Evolutionary conservation across 805 yeast species (phyloP).

Genomic region (Pichia manshurica): DNA sequence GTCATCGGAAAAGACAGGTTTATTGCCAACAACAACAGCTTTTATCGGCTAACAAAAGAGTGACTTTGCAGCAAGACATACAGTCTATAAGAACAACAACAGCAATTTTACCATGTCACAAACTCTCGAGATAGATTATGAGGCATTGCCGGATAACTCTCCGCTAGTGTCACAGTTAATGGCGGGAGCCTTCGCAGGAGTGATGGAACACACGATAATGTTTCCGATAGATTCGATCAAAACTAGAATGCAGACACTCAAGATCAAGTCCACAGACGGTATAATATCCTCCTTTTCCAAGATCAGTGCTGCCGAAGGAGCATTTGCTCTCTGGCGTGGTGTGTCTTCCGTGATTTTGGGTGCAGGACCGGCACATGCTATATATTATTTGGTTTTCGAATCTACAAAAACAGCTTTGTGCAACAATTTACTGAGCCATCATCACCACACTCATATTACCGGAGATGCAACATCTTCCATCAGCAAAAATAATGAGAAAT

Average conservation of each 20-base stretch:
- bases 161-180: conserved; percentile 73
- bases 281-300: conserved; percentile 64
- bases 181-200: conserved; percentile 99
- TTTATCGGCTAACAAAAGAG: too few relatives aligned
- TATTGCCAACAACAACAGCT: too few relatives aligned
- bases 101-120: conserved; percentile 11
- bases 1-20: too few relatives aligned
- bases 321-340: conserved; percentile 87
- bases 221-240: conserved; percentile 95
- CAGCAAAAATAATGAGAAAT: too few relatives aligned
- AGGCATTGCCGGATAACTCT: conserved; percentile 83
- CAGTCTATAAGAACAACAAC: too few relatives aligned
- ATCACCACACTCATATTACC: too few relatives aligned
- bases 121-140: conserved; percentile 67
- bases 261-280: conserved; percentile 31
- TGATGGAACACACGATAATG: conserved; percentile 97
- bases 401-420: conserved; percentile 57
- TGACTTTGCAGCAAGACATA: too few relatives aligned
- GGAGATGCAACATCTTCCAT: too few relatives aligned
- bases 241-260: conserved; percentile 80
- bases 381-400: conserved; percentile 93
- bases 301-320: conserved; percentile 85
- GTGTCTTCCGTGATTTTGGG: conserved; percentile 87
- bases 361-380: conserved; percentile 99
- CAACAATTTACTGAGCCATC: conserved; percentile 18